phyloP scores from a whole-genome alignment of 2,329 filamentous ascomycete species.

The Ascochyta koolunga region DNA sequence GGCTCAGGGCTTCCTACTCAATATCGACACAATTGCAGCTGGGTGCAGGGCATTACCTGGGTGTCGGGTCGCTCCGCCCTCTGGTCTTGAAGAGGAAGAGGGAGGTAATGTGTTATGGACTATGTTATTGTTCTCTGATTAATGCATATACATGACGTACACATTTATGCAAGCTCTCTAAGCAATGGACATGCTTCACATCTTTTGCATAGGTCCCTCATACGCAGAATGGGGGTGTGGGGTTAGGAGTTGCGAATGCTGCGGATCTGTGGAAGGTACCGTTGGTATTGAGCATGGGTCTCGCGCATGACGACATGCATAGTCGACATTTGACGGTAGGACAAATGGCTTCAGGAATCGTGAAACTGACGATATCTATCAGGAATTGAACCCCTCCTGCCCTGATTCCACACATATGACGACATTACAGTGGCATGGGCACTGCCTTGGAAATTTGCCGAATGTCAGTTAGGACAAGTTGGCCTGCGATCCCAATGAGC shows the following conservation, averaged over 20 bases:
- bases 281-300: constrained; percentile 3
- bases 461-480: not conserved
- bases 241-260: constrained; percentile 1
- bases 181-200: not conserved
- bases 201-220: not conserved
- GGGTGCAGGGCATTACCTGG: not conserved
- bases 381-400: not conserved
- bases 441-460: constrained; percentile 4
- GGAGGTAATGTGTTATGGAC: not conserved
- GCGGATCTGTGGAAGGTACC: constrained; percentile 10
- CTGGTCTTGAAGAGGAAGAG: not conserved
- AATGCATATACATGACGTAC: not conserved
- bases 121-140: not conserved
- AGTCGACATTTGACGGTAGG: not conserved
- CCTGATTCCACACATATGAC: constrained; percentile 6
- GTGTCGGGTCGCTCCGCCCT: not conserved
- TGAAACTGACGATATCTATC: not conserved
- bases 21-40: not conserved
- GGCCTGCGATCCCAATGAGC: not conserved
- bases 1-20: not conserved
- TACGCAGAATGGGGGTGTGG: constrained; percentile 2
- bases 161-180: not conserved
- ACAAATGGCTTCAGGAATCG: not conserved
- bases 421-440: constrained; percentile 3
- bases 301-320: constrained; percentile 14